A percentile compares a stretch with the other conserved stretches of the same genome.
Evolutionary conservation across 805 yeast genomes (phyloP).

Genomic region (Yarrowia sp.): DNA sequence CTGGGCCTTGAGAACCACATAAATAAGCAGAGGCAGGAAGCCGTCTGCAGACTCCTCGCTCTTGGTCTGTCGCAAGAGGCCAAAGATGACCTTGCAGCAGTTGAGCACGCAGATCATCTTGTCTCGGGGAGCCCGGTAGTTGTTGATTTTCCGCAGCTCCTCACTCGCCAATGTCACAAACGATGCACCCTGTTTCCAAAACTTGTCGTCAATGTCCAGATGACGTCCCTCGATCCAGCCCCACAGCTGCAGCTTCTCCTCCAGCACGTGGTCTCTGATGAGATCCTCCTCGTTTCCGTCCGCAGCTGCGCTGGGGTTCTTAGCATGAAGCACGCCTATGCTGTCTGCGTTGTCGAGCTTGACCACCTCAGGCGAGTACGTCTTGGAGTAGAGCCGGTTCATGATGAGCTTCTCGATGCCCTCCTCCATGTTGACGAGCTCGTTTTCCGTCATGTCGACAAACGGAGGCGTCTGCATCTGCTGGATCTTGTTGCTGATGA

Average conservation of each 20-base stretch:
- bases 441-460: constrained; percentile 56
- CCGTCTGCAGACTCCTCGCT: constrained; percentile 88
- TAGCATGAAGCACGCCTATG: constrained; percentile 9
- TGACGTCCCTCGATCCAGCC: constrained; percentile 72
- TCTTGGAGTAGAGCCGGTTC: constrained; percentile 75
- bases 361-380: constrained; percentile 75
- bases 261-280: constrained; percentile 53
- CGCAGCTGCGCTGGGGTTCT: constrained; percentile 39
- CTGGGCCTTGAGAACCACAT: constrained; percentile 68
- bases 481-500: constrained; percentile 56
- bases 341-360: constrained; percentile 34
- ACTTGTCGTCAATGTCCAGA: constrained; percentile 64
- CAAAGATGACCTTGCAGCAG: constrained; percentile 89
- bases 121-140: constrained; percentile 90
- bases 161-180: constrained; percentile 65
- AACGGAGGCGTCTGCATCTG: constrained; percentile 70
- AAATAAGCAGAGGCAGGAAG: constrained; percentile 84
- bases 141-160: constrained; percentile 75
- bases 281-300: constrained; percentile 64
- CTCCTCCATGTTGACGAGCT: constrained; percentile 71
- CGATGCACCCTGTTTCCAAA: constrained; percentile 48
- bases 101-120: constrained; percentile 88
- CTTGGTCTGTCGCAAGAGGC: constrained; percentile 65
- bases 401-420: constrained; percentile 91
- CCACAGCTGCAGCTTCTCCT: constrained; percentile 56